phyloP scores from a whole-genome alignment of 805 yeast genomes.

The Dipodascus albidus region DNA sequence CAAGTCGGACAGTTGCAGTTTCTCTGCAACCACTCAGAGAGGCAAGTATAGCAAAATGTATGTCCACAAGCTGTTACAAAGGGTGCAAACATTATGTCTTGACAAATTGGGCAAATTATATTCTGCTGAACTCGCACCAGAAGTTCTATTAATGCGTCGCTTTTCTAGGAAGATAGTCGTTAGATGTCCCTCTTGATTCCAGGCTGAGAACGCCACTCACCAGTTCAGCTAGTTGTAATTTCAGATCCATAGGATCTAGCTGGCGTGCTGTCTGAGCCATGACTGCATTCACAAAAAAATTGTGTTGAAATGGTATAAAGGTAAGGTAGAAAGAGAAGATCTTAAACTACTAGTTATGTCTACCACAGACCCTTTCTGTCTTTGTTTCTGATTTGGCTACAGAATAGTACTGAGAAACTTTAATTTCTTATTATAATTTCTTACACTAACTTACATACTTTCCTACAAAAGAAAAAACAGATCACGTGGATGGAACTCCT shows the following conservation, averaged over 20 bases:
- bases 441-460: background rate
- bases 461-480: background rate
- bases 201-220: background rate
- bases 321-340: no score
- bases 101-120: conserved; percentile 42
- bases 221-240: background rate
- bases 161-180: background rate
- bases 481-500: background rate
- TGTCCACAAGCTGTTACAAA: conserved; percentile 51
- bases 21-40: conserved; percentile 21
- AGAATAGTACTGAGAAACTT: no score
- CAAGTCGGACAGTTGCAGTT: conserved; percentile 16
- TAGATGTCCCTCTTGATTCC: background rate
- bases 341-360: no score
- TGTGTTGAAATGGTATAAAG: no score
- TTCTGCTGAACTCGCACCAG: conserved; percentile 12
- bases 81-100: conserved; percentile 50
- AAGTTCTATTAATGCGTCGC: background rate
- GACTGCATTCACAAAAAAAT: no score
- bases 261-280: background rate
- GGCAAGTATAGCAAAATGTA: conserved; percentile 44
- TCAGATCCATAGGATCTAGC: background rate
- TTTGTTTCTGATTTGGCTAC: background rate
- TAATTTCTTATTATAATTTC: no score
- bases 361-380: background rate